A percentile compares a stretch with the other conserved stretches of the same genome.
These are phyloP conservation scores for Craterostigma plantagineum DNA, from an alignment of 257 asterid species.

Conservation along the genomic window DNA sequence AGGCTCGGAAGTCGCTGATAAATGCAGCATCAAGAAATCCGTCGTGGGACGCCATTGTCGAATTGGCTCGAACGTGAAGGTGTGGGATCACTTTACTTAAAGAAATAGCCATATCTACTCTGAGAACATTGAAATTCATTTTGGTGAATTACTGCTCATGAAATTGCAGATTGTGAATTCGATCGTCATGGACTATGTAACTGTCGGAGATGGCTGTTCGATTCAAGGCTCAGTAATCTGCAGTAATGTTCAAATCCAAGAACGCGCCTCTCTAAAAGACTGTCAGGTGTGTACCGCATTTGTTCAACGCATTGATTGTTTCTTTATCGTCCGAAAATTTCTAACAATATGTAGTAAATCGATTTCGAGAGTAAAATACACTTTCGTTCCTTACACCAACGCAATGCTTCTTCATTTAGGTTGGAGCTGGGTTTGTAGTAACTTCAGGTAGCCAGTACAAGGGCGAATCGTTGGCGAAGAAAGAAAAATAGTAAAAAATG, in stretches of 20 bases:
- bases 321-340: background rate
- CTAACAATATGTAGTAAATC: too few species aligned
- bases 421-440: constrained; percentile 87
- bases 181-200: constrained; percentile 82
- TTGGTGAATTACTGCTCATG: too few species aligned
- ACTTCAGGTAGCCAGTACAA: constrained; percentile 67
- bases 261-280: constrained; percentile 76
- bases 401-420: constrained; percentile 19
- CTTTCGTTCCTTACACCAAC: too few species aligned
- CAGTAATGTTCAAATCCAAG: constrained; percentile 88
- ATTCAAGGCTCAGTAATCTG: constrained; percentile 87
- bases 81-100: constrained; percentile 5
- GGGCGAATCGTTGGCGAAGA: constrained; percentile 87
- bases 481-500: constrained; percentile 44
- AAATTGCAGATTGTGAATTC: constrained; percentile 70
- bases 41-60: constrained; percentile 97
- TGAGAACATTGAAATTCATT: too few species aligned
- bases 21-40: constrained; percentile 92
- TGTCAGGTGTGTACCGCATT: constrained; percentile 62
- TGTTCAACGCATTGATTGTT: background rate
- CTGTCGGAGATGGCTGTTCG: constrained; percentile 82
- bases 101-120: too few species aligned
- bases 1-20: constrained; percentile 91
- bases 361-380: too few species aligned
- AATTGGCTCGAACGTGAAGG: constrained; percentile 96